phyloP scores from a whole-genome alignment of 257 asterid genomes.

The Cordia subcordata region DNA sequence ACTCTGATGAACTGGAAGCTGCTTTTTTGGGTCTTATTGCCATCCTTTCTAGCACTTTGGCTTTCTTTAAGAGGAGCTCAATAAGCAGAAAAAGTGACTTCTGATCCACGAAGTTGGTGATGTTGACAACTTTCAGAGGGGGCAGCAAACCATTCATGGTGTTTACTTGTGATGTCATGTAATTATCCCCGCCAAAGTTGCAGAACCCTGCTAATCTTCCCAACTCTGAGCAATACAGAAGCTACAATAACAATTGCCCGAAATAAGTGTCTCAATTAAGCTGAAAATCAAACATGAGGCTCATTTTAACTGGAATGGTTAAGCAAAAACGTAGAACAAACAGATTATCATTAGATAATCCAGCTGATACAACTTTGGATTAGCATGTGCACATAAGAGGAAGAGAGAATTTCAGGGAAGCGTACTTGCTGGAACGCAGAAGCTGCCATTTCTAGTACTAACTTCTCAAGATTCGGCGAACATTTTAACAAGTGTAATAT shows the following conservation, averaged over 20 bases:
- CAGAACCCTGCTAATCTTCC: no score
- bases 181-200: background rate
- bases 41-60: conserved; percentile 5
- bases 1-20: background rate
- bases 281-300: no score
- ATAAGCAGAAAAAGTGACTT: background rate
- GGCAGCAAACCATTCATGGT: background rate
- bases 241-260: no score
- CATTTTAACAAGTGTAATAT: conserved; percentile 7
- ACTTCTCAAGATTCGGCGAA: conserved; percentile 2
- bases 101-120: conserved; percentile 1
- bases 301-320: background rate
- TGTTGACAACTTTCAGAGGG: conserved; percentile 5
- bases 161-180: background rate
- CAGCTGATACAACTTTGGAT: background rate
- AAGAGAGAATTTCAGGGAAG: background rate
- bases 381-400: background rate
- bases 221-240: no score
- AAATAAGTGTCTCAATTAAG: no score
- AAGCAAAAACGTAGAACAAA: background rate
- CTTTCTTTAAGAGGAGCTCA: conserved; percentile 10
- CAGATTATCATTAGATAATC: background rate
- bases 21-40: background rate
- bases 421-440: background rate
- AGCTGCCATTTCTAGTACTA: background rate